A percentile compares a stretch with the other conserved stretches of the same genome.
Conservation (phyloP, 371 early-diverging fungal species). For the Syncephalastrum sp. region DNA sequence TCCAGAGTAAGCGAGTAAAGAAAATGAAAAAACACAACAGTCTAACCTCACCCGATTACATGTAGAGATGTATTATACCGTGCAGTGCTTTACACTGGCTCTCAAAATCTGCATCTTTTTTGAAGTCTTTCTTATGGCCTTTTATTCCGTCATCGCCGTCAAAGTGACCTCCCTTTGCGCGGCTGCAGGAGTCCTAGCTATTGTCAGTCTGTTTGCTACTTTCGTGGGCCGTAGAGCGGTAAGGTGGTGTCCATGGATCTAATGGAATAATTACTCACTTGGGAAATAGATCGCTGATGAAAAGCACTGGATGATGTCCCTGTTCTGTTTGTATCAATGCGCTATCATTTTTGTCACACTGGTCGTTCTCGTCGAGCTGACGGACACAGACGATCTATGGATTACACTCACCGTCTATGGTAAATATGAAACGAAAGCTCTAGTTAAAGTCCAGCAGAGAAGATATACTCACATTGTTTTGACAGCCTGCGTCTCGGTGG, state of each 20-base stretch:
- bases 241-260: background rate
- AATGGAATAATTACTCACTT: background rate
- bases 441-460: background rate
- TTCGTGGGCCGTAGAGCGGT: slow-evolving; percentile 11
- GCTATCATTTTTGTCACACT: slow-evolving; percentile 11
- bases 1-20: slow-evolving; percentile 10
- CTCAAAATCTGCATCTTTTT: slow-evolving; percentile 21
- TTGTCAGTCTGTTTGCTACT: slow-evolving; percentile 5
- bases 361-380: slow-evolving; percentile 8
- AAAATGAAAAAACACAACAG: background rate
- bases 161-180: slow-evolving; percentile 1
- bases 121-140: slow-evolving; percentile 13
- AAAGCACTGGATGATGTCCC: slow-evolving; percentile 14
- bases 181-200: slow-evolving; percentile 6
- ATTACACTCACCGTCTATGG: slow-evolving; percentile 14
- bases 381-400: slow-evolving; percentile 10
- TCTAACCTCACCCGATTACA: background rate
- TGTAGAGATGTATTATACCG: slow-evolving; percentile 18
- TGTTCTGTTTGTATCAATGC: slow-evolving; percentile 12
- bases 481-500: slow-evolving; percentile 11
- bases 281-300: slow-evolving; percentile 12
- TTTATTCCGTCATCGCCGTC: slow-evolving; percentile 9
- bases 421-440: background rate
- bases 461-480: too few species aligned
- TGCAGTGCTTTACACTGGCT: slow-evolving; percentile 14